Base-by-base conservation (phyloP, 805 yeast genomes). In the Yamadazyma sp. region DNA sequence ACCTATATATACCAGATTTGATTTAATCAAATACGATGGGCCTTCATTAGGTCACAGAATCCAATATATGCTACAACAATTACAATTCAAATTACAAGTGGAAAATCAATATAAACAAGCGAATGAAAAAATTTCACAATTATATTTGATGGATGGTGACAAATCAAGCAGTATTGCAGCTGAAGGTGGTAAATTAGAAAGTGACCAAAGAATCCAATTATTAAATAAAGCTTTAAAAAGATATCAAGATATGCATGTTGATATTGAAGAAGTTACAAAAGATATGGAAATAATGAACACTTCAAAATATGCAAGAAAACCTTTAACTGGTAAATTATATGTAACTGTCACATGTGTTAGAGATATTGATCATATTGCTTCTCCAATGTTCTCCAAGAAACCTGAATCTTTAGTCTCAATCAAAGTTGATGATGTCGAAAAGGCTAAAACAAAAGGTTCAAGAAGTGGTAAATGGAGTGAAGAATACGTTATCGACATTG, bases 41-140 rank as follows among this genome's bases (percentile, higher is more conserved):
- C 96, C 97, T 0, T 86, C 95, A 0, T 66, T 93, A 47, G 96
- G 97, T 8, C 96, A 93, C 50, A 77, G 93, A 44, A 93, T 93
- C 52, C 96, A 87, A 60, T 81, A 86, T 50, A 89, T 93, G 98
- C 73, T 91, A 36, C 97, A 89, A 62, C 95, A 88, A 59, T 70
- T 93, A 40, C 96, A 89, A 55, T 88, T 91, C 59, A 93, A 93
- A 60, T 71, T 91, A 30, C 93, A 91, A 53, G 95, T 91, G 24
- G 99, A 93, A 58, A 80, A 86, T 49, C 95, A 93, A 60, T 93
- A 91, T 60, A 80, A 82, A 50, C 91, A 82, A 45, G 98, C 97
- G 5, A 88, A 88, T 47, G 94, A 86, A 44, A 93, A 91, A 58
- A 76, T 93, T 53, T 80, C 84, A 18, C 85, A 80, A 47, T 75